Evolutionary conservation across 1,284 basidiomycete genomes (phyloP).

Genomic region (Phellopilus nigrolimitatus): DNA sequence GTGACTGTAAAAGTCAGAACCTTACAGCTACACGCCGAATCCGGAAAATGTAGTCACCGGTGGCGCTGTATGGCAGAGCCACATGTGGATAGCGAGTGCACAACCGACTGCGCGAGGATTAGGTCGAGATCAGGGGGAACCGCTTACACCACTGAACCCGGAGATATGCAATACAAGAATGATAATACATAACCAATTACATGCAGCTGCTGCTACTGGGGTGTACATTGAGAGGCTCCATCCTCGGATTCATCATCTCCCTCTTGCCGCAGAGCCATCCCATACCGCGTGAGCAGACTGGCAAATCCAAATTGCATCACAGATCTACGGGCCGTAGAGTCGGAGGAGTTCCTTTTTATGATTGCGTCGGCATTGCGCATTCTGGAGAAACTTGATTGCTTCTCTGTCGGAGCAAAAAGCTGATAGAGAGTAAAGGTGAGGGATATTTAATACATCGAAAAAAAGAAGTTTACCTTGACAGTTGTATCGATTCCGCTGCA

Average conservation of each 20-base stretch:
- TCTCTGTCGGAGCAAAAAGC: conserved; percentile 66
- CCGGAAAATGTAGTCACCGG: background rate
- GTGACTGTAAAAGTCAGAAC: background rate
- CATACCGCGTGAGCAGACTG: conserved; percentile 33
- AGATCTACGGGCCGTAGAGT: conserved; percentile 30
- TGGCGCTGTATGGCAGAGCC: no score
- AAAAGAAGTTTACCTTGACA: conserved; percentile 61
- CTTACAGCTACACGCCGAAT: background rate
- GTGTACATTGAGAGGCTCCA: conserved; percentile 23
- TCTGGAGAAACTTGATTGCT: conserved; percentile 47
- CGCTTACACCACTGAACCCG: no score
- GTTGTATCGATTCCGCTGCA: conserved; percentile 88
- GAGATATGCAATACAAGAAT: background rate
- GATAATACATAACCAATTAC: background rate
- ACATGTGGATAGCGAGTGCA: no score
- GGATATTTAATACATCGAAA: conserved; percentile 2
- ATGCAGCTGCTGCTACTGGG: conserved; percentile 22
- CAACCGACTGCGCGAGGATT: no score
- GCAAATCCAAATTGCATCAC: conserved; percentile 30
- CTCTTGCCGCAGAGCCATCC: conserved; percentile 27
- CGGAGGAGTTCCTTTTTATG: conserved; percentile 42
- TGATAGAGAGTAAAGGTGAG: conserved; percentile 27
- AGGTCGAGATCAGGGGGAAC: no score
- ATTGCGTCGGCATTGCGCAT: conserved; percentile 49
- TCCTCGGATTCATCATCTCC: conserved; percentile 3